These are phyloP conservation scores for Microascus cirrosus DNA, from an alignment of 2,329 filamentous ascomycete genomes.

Conservation along the genomic window DNA sequence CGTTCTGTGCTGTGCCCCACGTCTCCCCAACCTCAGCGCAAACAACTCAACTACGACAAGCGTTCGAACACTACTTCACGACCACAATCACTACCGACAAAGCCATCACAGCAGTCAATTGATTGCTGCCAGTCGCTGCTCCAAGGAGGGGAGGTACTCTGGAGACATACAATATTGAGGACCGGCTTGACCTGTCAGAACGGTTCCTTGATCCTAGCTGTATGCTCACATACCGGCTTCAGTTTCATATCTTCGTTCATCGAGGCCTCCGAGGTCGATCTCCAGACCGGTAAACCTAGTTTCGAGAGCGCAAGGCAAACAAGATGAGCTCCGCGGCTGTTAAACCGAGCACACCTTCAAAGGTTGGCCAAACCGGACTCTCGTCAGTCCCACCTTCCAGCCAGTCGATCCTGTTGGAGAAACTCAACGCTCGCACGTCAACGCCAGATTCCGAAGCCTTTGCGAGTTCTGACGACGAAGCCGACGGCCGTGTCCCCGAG, in stretches of 20 bases:
- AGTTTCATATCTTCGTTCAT: background rate
- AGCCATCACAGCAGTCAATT: background rate
- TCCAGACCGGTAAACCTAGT: background rate
- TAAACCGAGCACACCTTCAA: constrained; percentile 36
- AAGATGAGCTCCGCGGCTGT: constrained; percentile 38
- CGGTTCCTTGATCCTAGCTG: background rate
- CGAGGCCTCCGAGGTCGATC: background rate
- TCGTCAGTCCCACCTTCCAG: constrained; percentile 40
- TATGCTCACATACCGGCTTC: background rate
- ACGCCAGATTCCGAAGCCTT: constrained; percentile 92
- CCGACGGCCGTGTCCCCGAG: constrained; percentile 52
- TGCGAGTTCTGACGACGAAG: constrained; percentile 89
- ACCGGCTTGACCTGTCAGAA: background rate
- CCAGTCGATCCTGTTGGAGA: constrained; percentile 60
- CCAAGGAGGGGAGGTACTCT: background rate
- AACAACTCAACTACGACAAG: background rate
- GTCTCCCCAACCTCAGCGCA: background rate
- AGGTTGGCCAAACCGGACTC: constrained; percentile 34
- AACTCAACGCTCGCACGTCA: constrained; percentile 66
- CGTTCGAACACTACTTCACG: background rate
- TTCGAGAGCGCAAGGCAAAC: constrained; percentile 9
- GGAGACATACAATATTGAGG: background rate
- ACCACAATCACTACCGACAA: background rate
- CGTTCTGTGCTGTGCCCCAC: background rate
- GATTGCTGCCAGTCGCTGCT: background rate